A percentile compares a stretch with the other conserved stretches of the same genome.
These are phyloP conservation scores for Neurospora crassa DNA, from an alignment of 2,329 filamentous ascomycete species.

Conservation along the genomic window DNA sequence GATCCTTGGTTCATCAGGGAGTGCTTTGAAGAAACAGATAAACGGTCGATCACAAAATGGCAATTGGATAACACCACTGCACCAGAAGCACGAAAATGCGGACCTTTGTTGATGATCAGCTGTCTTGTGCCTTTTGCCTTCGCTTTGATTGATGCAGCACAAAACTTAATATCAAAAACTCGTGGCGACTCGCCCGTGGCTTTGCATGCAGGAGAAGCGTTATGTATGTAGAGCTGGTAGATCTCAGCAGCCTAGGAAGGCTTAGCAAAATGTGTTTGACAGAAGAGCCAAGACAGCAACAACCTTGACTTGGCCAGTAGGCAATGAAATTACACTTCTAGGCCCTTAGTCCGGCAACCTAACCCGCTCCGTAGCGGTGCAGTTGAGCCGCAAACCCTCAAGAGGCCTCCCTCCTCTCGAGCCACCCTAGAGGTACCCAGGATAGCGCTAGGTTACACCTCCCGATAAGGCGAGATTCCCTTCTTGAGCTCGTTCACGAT, in stretches of 20 bases:
- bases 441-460: conserved; percentile 26
- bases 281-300: not conserved
- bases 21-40: not conserved
- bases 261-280: not conserved
- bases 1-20: not conserved
- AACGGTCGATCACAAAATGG: not conserved
- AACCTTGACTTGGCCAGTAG: not conserved
- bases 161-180: not conserved
- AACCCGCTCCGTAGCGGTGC: not conserved
- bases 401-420: conserved; percentile 1
- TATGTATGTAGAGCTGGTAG: not conserved
- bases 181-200: conserved; percentile 1
- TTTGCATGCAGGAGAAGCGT: not conserved
- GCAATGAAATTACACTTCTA: not conserved
- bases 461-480: conserved; percentile 58
- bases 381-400: not conserved
- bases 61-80: not conserved
- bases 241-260: not conserved
- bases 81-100: not conserved
- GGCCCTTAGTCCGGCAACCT: not conserved
- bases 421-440: not conserved
- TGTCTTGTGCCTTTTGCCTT: not conserved
- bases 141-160: not conserved
- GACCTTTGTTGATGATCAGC: not conserved
- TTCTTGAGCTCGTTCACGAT: conserved; percentile 73